Evolutionary conservation across 768 basidiomycete species (phyloP), one percentile per base, ranked within the genome.

Genomic region (Brasilioporus rufonigricans): DNA sequence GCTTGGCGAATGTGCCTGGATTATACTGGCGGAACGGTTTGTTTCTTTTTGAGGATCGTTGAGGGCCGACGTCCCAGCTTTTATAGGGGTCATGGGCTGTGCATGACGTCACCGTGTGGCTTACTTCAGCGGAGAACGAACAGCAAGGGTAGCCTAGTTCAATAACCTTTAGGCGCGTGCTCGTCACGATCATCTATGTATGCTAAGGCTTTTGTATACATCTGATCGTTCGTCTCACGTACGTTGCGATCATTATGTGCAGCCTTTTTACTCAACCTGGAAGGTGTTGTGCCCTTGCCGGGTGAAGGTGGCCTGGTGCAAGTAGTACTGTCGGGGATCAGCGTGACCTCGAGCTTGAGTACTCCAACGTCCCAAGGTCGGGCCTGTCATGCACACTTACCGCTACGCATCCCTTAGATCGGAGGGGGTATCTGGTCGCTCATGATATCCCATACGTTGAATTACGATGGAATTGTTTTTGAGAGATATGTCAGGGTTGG

Each of bases 71-170:
- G 36, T 38, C 26, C n/a, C 9, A 29, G 44, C 23, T 24, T 59
- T 43, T 53, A 66, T 57, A 67, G 69, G 67, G 60, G 69, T 1
- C 18, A 39, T 24, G 47, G 24, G 39, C 43, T 53, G 35, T 18
- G 43, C 44, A 70, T 70, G 69, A 70, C 65, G 66, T 70, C 70
- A 70, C 50, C 19, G 10, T 41, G 31, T 44, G 40, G 32, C 41
- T 50, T 4, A 13, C 3, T 29, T 29, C 5, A 29, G 9, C 27
- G 27, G 27, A 29, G 9, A 29, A 29, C 5, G 27, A 9, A 9
- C n/a, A n/a, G n/a, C n/a, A n/a, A n/a, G n/a, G n/a, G n/a, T n/a
- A n/a, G n/a, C n/a, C n/a, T 5, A 18, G 7, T 35, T 35, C 14
- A 35, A 52, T 13, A 14, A 44, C 44, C 5, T 6, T 5, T 50